These are phyloP conservation scores for Pelargonium citronellum DNA, from an alignment of 441 rosid genomes.

Conservation along the genomic window DNA sequence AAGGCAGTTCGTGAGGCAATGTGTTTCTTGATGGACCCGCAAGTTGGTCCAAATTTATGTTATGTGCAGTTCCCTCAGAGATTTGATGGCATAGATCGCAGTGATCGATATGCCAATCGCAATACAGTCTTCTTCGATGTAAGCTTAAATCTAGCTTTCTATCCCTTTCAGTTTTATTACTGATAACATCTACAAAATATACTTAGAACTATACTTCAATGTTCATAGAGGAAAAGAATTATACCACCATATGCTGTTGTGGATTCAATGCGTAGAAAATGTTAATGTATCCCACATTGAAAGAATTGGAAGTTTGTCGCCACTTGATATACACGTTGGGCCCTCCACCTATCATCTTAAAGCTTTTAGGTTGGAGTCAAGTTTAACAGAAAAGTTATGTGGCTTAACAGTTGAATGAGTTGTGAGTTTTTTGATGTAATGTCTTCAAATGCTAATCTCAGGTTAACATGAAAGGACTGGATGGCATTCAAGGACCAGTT, in stretches of 20 bases:
- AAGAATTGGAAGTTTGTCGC: too few relatives aligned
- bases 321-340: too few relatives aligned
- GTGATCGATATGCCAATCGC: conserved; percentile 85
- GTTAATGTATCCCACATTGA: background rate
- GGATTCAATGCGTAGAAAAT: background rate
- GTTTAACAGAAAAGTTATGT: too few relatives aligned
- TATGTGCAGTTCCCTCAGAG: conserved; percentile 96
- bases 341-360: too few relatives aligned
- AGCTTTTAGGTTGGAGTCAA: too few relatives aligned
- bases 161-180: background rate
- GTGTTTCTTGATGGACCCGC: conserved; percentile 98
- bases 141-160: conserved; percentile 25
- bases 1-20: conserved; percentile 91
- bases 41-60: conserved; percentile 71
- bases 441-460: conserved; percentile 25
- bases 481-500: conserved; percentile 94
- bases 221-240: background rate
- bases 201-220: background rate
- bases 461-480: conserved; percentile 97
- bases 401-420: too few relatives aligned
- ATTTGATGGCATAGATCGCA: conserved; percentile 81
- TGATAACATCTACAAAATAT: background rate
- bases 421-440: background rate
- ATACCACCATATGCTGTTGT: too few relatives aligned
- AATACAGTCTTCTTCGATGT: conserved; percentile 93